Base-by-base conservation (phyloP, 768 basidiomycete species). In the Hortiboletus flavorubellus region DNA sequence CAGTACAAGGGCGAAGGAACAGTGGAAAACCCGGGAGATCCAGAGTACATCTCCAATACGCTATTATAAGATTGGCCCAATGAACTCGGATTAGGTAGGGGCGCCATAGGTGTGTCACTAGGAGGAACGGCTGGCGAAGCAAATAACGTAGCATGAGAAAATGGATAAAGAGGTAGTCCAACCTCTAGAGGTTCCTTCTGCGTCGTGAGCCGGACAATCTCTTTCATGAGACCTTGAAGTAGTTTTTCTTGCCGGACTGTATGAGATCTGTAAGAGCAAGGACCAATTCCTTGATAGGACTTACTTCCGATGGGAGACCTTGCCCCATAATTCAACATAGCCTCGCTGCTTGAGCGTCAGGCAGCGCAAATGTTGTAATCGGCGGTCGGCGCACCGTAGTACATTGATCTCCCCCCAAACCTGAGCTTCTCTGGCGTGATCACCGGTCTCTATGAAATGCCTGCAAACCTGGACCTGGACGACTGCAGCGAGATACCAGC, bases 331-430 rank as follows among this genome's bases (percentile, higher is more conserved):
- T 81, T 84, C 67, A 91, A 74, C 89, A 93, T 91, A 1, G 91
- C 91, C 63, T 85, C 86, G 56, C 91, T 91, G 63, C 34, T 59
- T 30, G 9, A 30, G 26, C 35, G 46, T 61, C 44, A 65, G 52
- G 37, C 31, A 47, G 44, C 8, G 53, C 44, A 35, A 31, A 42
- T 55, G 14, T 38, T 41, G 40, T 39, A 39, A 37, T 38, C 30
- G 34, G 35, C 38, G n/a, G 34, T 23, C 10, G 46, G 56, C 79
- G 35, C 62, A 88, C 90, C 90, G 79, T 46, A 93, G 73, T 2
- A 89, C 80, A 59, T 93, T 93, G 67, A 93, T 92, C 70, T 93
- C 90, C 1, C 88, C 88, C 91, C 91, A 93, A 10, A 88, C 85
- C 1, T 83, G 83, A 31, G 86, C 82, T 69, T 93, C 91, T 58